Evolutionary conservation across 768 basidiomycete species (phyloP), one percentile per base, ranked within the genome.

Genomic region (Lactarius sp.): DNA sequence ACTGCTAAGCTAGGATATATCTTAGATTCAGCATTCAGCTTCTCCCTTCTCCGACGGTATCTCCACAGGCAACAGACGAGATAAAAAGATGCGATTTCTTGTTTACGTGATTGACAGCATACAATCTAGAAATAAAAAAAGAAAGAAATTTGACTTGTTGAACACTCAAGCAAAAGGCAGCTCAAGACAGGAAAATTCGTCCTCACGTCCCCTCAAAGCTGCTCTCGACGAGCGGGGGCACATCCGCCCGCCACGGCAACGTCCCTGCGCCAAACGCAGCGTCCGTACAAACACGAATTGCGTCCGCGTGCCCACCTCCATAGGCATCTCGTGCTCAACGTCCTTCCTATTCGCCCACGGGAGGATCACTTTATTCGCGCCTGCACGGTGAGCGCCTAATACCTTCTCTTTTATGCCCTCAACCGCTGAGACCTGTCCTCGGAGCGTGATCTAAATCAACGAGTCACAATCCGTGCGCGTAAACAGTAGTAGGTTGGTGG

Each of bases 361-460:
- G 6, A 97, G 77, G 59, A 97, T 87, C 41, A 96, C 83, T 71
- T 87, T 94, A 53, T 80, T 86, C 50, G 94, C 84, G 41, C 88
- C 85, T 1, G 92, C 92, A 6, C 94, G 85, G 73, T 95, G 92
- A 0, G 94, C 94, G 18, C 92, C 93, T 18, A 96, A 81, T 1
- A 95, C 84, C 72, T 92, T 92, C 79, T 94, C 93, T 71, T 94
- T 93, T 74, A 95, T 90, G 0, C 93, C 93, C 4, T 94, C 93
- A 2, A 96, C 90, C 5, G 92, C 84, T 0, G 86, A 89, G 41
- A 93, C 87, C 8, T 83, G 84, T 16, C 92, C 90, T 2, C 92
- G 83, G 1, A 94, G 80, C 0, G 94, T 96, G 58, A 95, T 88
- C 84, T 86, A 44, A 12, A 41, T 18, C 13, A 39, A 36, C 20